Evolutionary conservation across 306 rosid species (phyloP), one percentile per base, ranked within the genome.

Genomic region (Medicago lupulina): DNA sequence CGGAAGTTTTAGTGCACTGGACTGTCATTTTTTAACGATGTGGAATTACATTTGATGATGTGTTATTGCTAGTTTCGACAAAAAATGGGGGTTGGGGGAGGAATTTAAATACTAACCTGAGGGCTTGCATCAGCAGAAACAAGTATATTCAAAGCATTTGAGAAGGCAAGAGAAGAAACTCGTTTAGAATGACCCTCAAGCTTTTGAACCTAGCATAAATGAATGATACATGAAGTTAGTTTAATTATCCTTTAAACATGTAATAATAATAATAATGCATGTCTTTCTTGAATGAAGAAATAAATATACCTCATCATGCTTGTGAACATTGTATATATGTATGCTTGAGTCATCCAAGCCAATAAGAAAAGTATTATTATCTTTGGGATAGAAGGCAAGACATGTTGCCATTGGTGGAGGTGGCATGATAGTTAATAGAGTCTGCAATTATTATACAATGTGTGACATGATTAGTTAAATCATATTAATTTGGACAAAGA

Each of bases 141-240:
- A 61, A 84, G 86, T 67, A 80, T 17, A 11, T 74, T 60, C 15
- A 71, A 55, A 74, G 25, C 12, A 6, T 9, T 36, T 75, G 90
- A 84, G 80, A 87, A 84, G 7, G 86, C 85, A 25, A 84, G 83
- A 57, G 83, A 76, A 51, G 86, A 76, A 12, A 87, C 78, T 77
- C 80, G 71, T 38, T 62, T 46, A 3, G 69, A 44, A 58, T 84
- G 85, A 25, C 88, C 88, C 28, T 28, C 40, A 34, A 87, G 81
- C 80, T 28, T 76, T 15, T 7, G 8, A 58, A 40, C 23, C 80
- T 77, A 34, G 4, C 38, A 67, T 16, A 9, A 41, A 67, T 54
- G 36, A 23, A 21, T 76, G 47, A 66, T 34, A 65, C 7, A 65
- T 9, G 49, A 65, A 51, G 25, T 15, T n/a, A 53, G 15, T 53